Evolutionary conservation across 208 protist genomes (phyloP), one percentile per base, ranked within the genome.

Genomic region (Spongospora subterranea): DNA sequence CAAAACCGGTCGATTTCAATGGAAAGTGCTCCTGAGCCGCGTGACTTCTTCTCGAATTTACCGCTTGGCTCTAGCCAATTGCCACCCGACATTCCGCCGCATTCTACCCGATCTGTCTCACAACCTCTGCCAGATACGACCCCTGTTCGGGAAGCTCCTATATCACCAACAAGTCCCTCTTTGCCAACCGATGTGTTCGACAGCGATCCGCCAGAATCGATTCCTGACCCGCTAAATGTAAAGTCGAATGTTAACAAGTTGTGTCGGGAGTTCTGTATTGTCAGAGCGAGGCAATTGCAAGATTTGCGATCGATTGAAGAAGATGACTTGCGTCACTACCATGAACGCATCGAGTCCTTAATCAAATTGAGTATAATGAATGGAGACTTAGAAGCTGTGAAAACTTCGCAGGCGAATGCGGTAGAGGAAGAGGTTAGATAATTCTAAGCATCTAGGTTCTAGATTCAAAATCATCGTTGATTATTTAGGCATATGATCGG

Each of bases 351-450:
- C 6, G 71, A 82, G 17, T 6, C 35, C 17, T 43, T 82, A n/a
- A 6, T 40, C 6, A 39, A 6, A n/a, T 45, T 82, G 35, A 43
- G 35, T 35, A n/a, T 39, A 45, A n/a, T n/a, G 17, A 82, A 82
- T 43, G 40, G 71, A 35, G 71, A 82, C 35, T 6, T 82, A n/a
- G 71, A 82, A 43, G n/a, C 71, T 20, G 6, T 82, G 17, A 43
- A 45, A 13, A 43, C n/a, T 82, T 6, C 71, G 6, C 71, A 82
- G 35, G 6, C 35, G 35, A 82, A 35, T 40, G 71, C 71, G 6
- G 71, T 82, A 39, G 71, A 82, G 35, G 71, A 82, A 6, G 71
- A 82, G 71, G 71, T 82, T 29, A n/a, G 54, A 29, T 65, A 17
- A 43, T n/a, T 35, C 11, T 82, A 43, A 6, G n/a, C 17, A n/a